Base-by-base conservation (phyloP, 2,329 filamentous ascomycete genomes). In the Fusarium luffae region DNA sequence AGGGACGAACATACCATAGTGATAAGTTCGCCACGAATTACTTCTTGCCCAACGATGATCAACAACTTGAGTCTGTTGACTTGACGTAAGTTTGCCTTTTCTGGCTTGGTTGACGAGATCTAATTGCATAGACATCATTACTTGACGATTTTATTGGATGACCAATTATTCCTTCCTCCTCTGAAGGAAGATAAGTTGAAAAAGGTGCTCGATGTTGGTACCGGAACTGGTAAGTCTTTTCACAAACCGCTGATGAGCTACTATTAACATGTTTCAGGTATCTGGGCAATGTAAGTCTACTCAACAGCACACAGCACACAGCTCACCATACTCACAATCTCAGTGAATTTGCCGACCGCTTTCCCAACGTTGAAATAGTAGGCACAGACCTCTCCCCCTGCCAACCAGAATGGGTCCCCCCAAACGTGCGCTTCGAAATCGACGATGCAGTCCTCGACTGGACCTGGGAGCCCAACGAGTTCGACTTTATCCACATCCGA, bases 341-440 rank as follows among this genome's bases (percentile, higher is more conserved):
- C 5, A 63, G 60, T 32, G 65, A 68, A 13, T 64, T 68, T 3
- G 65, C 65, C n/a, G 65, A 68, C n/a, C 63, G 47, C 4, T 68
- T 54, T 21, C 64, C 63, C 1, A 34, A 57, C 13, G 58, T 47
- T 1, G 58, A 68, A 40, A 48, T 68, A 1, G 48, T 47, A 11
- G 65, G 58, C 16, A 68, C 65, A 0, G 64, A 67, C 30, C 63
- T 67, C 13, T 67, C 64, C 7, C 64, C 63, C 12, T 63, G 50
- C 3, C 65, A 68, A 2, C 65, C 65, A 2, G 52, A 68, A 19
- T 68, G 65, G 65, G 58, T 68, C 0, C 65, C 65, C 2, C 65
- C 65, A 3, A 68, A 68, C 5, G 51, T 66, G 0, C 64, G 65
- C 5, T 68, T 68, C 14, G 65, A 68, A 9, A 68, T 68, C 2